Evolutionary conservation across 2,329 filamentous ascomycete species (phyloP).

Genomic region (Rhynchosporium graminicola): DNA sequence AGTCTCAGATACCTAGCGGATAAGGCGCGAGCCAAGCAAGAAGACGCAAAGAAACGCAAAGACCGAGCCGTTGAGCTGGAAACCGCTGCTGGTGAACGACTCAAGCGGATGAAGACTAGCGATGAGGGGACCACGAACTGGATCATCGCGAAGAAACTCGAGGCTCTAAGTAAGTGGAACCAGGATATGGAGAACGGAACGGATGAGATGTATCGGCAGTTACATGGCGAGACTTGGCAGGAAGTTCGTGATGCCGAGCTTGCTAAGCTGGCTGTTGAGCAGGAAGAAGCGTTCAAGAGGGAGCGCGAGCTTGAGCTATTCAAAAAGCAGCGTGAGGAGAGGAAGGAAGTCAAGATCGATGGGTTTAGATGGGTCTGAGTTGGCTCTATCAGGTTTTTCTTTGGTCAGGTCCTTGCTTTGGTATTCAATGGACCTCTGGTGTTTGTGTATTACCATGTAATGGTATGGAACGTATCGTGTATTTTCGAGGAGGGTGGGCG

Average conservation of each 20-base stretch:
- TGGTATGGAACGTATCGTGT: neutral
- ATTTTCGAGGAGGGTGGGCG: neutral
- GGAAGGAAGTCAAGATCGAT: conserved; percentile 30
- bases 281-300: conserved; percentile 25
- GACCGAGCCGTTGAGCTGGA: conserved; percentile 34
- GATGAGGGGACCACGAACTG: conserved; percentile 20
- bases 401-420: neutral
- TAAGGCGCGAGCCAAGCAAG: conserved; percentile 44
- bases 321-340: conserved; percentile 20
- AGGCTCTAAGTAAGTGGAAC: conserved; percentile 29
- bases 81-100: conserved; percentile 34
- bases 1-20: conserved; percentile 52
- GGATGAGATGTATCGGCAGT: conserved; percentile 34
- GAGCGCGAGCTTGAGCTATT: conserved; percentile 24
- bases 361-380: conserved; percentile 33
- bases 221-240: conserved; percentile 37
- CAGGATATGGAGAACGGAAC: conserved; percentile 35
- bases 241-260: conserved; percentile 27
- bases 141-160: conserved; percentile 29
- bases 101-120: conserved; percentile 32
- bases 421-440: neutral
- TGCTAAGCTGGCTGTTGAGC: conserved; percentile 23
- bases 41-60: conserved; percentile 38
- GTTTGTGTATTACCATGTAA: conserved; percentile 3
- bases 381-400: neutral